These are phyloP conservation scores for Eustoma russellianum DNA, from an alignment of 257 asterid species.

Conservation along the genomic window DNA sequence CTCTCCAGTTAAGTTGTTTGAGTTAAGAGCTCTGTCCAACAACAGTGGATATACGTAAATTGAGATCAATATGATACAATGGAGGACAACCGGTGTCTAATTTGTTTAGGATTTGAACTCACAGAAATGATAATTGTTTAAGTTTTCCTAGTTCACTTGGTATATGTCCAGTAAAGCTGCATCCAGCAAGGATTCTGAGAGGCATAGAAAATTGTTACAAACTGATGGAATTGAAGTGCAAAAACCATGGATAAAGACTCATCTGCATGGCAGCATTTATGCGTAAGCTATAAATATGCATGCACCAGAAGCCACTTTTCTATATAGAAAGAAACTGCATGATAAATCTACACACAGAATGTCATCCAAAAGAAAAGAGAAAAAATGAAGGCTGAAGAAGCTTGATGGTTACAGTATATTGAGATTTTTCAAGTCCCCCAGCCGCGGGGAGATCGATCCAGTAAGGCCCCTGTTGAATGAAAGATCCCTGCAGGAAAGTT, in stretches of 20 bases:
- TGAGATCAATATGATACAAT: too few relatives aligned
- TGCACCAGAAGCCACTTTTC: too few relatives aligned
- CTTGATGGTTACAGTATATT: constrained; percentile 55
- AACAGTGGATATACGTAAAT: not conserved
- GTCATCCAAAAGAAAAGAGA: not conserved
- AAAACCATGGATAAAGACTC: too few relatives aligned
- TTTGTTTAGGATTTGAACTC: constrained; percentile 16
- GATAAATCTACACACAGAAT: not conserved
- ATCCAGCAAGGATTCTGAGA: constrained; percentile 89
- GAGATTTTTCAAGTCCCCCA: constrained; percentile 69
- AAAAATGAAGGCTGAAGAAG: not conserved
- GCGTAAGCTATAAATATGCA: too few relatives aligned
- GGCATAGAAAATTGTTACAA: not conserved
- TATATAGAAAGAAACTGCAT: too few relatives aligned
- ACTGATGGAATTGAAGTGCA: not conserved
- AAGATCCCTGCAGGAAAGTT: constrained; percentile 51
- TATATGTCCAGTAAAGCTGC: constrained; percentile 67
- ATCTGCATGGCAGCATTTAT: too few relatives aligned
- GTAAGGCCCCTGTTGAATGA: constrained; percentile 81
- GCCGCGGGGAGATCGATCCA: constrained; percentile 71
- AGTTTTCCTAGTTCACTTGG: constrained; percentile 81
- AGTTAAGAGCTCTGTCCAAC: constrained; percentile 71
- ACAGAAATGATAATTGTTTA: constrained; percentile 78
- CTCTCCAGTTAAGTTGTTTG: constrained; percentile 76
- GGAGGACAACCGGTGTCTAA: too few relatives aligned